Evolutionary conservation across 2,329 filamentous ascomycete genomes (phyloP), one percentile per base, ranked within the genome.

Genomic region (Fusarium gaditjirri): DNA sequence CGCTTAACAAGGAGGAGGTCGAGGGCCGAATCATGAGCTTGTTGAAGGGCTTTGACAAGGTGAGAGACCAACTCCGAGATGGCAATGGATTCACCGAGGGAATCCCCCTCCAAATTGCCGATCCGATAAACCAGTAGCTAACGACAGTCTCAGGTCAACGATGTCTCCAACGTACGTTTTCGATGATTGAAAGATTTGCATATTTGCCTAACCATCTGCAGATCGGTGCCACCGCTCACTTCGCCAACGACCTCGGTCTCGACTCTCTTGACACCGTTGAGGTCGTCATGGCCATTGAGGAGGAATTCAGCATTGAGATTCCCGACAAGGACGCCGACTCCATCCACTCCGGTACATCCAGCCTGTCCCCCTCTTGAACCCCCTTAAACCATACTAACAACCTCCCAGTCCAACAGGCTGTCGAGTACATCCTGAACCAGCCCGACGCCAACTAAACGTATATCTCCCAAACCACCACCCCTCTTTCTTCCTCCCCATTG

Each of bases 241-340:
- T 99, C 86, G 89, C 94, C 81, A 98, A 98, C 84, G 95, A 99
- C 85, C 93, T 99, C 73, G 96, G 95, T 75, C 88, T 99, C 79
- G 96, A 99, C 87, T 97, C 93, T 86, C 90, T 99, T 84, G 96
- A 99, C 84, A 98, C 96, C 73, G 96, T 99, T 73, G 96, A 99
- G 89, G 96, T 99, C 76, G 96, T 99, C 79, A 99, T 99, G 96
- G 96, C 96, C 76, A 98, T 99, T 85, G 96, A 99, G 90, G 96
- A 99, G 86, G 87, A 91, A 80, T 90, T 91, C 81, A 90, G 94
- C 92, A 96, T 98, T 83, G 95, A 98, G 89, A 98, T 98, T 80
- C 95, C 95, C 77, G 95, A 98, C 86, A 97, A 97, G 90, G 94
- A 97, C 81, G 95, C 95, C 76, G 95, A 98, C 84, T 88, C 89